These are phyloP conservation scores for Diutina mesorugosa DNA, from an alignment of 1,139 yeast species.

Conservation along the genomic window DNA sequence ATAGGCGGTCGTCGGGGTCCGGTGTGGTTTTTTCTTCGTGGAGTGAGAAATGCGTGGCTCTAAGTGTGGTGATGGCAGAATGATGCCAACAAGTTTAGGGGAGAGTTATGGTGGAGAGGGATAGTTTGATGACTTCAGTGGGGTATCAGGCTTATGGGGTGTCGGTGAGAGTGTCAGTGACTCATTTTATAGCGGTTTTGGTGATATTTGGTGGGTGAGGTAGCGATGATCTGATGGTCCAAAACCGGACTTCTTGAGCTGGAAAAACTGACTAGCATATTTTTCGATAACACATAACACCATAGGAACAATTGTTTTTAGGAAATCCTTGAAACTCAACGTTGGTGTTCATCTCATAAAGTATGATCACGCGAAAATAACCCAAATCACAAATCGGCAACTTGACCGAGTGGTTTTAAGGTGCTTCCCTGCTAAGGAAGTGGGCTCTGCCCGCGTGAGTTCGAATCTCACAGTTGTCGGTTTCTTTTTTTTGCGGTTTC, in stretches of 20 bases:
- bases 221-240: no score
- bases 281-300: no score
- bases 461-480: slow-evolving; percentile 2
- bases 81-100: no score
- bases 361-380: no score
- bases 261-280: no score
- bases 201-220: no score
- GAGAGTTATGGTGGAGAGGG: not conserved
- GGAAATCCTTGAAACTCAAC: no score
- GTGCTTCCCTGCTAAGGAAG: slow-evolving; percentile 2
- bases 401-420: slow-evolving; percentile 2
- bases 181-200: no score
- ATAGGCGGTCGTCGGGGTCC: slow-evolving; percentile 6
- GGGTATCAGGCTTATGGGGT: not conserved
- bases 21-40: not conserved
- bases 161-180: not conserved
- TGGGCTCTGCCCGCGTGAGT: slow-evolving; percentile 3
- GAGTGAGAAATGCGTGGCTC: not conserved
- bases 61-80: not conserved
- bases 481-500: not conserved
- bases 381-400: not conserved
- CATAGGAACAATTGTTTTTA: no score
- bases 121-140: not conserved
- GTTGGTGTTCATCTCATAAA: no score
- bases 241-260: no score